These are phyloP conservation scores for Apiospora saccharicola DNA, from an alignment of 2,329 filamentous ascomycete genomes.

Conservation along the genomic window DNA sequence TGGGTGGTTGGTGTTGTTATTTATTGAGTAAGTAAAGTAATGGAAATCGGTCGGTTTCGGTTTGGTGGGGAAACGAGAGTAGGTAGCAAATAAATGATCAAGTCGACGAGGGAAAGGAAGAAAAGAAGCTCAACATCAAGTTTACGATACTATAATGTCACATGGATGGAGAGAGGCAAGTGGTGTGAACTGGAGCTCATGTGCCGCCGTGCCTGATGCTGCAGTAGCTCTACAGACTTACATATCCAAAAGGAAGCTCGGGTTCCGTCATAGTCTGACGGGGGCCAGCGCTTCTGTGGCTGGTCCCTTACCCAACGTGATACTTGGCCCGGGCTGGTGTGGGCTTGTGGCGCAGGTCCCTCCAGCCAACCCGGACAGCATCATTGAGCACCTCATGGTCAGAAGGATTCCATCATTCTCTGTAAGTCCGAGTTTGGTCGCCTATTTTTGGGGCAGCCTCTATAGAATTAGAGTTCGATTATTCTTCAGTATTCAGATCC, in stretches of 20 bases:
- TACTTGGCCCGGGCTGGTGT: constrained; percentile 13
- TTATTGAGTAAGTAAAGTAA: neutral
- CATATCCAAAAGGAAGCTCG: constrained; percentile 19
- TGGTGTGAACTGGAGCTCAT: constrained; percentile 19
- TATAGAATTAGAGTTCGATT: neutral
- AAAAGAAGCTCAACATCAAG: constrained; percentile 15
- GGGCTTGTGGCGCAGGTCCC: neutral
- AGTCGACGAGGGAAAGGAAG: neutral
- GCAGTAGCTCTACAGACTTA: constrained; percentile 12
- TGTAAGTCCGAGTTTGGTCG: neutral
- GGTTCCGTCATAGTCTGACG: constrained; percentile 18
- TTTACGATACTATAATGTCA: constrained; percentile 16
- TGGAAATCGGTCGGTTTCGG: neutral
- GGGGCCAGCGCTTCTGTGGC: neutral
- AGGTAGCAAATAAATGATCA: neutral
- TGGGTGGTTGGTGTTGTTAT: neutral
- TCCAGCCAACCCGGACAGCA: neutral
- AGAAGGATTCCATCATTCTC: neutral
- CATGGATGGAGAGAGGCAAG: neutral
- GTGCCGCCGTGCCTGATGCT: constrained; percentile 12
- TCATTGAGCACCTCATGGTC: neutral
- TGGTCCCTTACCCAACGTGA: neutral
- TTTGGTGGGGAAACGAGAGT: constrained; percentile 14
- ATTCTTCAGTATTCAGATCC: neutral
- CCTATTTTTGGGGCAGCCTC: neutral